Evolutionary conservation across 495 filamentous ascomycete species (phyloP).

Genomic region (Aspergillus sclerotiicarbonarius): DNA sequence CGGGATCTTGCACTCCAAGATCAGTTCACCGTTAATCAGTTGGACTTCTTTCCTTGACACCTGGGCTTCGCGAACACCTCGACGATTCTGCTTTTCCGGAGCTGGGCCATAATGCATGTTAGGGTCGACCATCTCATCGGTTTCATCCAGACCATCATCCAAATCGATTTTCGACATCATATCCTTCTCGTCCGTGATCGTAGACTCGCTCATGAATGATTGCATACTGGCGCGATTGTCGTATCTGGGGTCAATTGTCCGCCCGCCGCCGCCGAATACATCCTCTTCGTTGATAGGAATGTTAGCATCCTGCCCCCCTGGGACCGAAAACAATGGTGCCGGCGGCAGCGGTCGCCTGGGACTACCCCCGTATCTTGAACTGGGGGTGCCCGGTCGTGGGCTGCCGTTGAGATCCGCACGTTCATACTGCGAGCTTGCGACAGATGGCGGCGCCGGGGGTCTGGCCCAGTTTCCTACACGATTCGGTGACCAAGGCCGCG

Average conservation of each 20-base stretch:
- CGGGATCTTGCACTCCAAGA: slow-evolving; percentile 98
- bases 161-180: slow-evolving; percentile 42
- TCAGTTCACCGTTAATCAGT: slow-evolving; percentile 94
- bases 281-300: slow-evolving; percentile 64
- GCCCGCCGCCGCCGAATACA: slow-evolving; percentile 67
- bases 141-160: slow-evolving; percentile 46
- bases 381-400: slow-evolving; percentile 86
- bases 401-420: slow-evolving; percentile 84
- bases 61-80: slow-evolving; percentile 78
- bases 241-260: slow-evolving; percentile 39
- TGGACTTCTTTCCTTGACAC: slow-evolving; percentile 93
- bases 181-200: slow-evolving; percentile 54
- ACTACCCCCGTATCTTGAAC: slow-evolving; percentile 80
- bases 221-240: slow-evolving; percentile 47
- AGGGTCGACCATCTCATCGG: slow-evolving; percentile 35
- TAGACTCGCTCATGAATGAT: slow-evolving; percentile 68
- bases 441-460: slow-evolving; percentile 58
- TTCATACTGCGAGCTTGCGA: slow-evolving; percentile 69
- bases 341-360: slow-evolving; percentile 86
- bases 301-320: slow-evolving; percentile 39
- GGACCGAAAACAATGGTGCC: slow-evolving; percentile 74
- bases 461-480: slow-evolving; percentile 63
- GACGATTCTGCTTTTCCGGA: slow-evolving; percentile 79
- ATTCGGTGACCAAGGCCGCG: slow-evolving; percentile 72
- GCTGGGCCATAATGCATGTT: slow-evolving; percentile 80